Conservation (phyloP, 192 early-diverging fungal genomes). For the Linderina pennispora region DNA sequence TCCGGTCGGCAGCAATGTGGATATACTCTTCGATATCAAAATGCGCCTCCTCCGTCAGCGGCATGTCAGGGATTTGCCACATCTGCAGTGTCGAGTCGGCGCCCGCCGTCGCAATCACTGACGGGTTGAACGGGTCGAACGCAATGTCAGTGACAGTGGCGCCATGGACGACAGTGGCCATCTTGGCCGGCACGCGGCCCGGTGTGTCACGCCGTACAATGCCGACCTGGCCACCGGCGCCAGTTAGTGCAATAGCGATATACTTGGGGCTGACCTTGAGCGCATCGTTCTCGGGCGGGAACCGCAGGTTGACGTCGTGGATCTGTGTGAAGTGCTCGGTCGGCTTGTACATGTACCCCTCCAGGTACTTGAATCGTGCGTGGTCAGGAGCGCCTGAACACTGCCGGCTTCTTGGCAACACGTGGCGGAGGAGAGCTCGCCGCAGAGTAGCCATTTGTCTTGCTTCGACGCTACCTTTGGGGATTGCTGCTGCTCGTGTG, state of each 20-base stretch:
- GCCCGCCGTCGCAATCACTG: slow-evolving; percentile 30
- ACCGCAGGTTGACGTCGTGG: slow-evolving; percentile 16
- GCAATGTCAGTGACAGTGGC: slow-evolving; percentile 61
- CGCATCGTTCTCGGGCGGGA: slow-evolving; percentile 30
- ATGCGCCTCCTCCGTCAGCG: slow-evolving; percentile 7
- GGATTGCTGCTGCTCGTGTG: too few species aligned
- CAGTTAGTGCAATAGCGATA: slow-evolving; percentile 66
- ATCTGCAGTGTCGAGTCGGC: slow-evolving; percentile 27
- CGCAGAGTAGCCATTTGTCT: too few species aligned
- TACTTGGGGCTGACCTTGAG: slow-evolving; percentile 51
- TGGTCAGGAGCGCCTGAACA: slow-evolving; percentile 9
- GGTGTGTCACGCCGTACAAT: slow-evolving; percentile 59
- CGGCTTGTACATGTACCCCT: slow-evolving; percentile 52
- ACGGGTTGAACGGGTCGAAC: slow-evolving; percentile 66
- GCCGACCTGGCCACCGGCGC: slow-evolving; percentile 75
- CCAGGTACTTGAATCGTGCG: slow-evolving; percentile 55
- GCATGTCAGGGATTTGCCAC: slow-evolving; percentile 35
- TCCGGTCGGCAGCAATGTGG: slow-evolving; percentile 25
- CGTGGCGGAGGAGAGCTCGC: too few species aligned
- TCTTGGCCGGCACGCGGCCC: slow-evolving; percentile 49
- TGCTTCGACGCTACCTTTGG: too few species aligned
- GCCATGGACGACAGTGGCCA: slow-evolving; percentile 28
- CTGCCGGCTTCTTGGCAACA: slow-evolving; percentile 2
- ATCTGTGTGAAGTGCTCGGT: slow-evolving; percentile 63
- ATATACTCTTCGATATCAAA: slow-evolving; percentile 40